Percentiles rank a stretch among this genome's conserved stretches.
Evolutionary conservation across 1,139 yeast species (phyloP).

Genomic region (Yueomyces sp.): DNA sequence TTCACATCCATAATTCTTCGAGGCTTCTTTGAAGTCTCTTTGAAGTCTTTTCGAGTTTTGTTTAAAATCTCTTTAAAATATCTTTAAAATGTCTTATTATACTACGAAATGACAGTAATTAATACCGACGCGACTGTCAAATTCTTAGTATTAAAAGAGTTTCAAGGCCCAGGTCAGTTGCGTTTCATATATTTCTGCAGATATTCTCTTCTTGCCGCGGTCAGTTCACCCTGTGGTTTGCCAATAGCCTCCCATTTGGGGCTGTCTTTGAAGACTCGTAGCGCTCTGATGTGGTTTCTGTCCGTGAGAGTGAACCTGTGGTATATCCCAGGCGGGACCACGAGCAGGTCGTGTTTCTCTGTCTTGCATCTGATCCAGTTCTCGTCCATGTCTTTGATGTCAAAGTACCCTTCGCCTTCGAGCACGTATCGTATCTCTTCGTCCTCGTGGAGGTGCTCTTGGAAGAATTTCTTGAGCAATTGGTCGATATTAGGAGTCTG

Average conservation of each 20-base stretch:
- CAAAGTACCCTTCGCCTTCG: slow-evolving; percentile 89
- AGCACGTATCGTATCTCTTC: slow-evolving; percentile 87
- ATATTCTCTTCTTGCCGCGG: slow-evolving; percentile 31
- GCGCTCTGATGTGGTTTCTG: slow-evolving; percentile 54
- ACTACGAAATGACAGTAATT: too few species aligned
- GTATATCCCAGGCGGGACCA: slow-evolving; percentile 84
- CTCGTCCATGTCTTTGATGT: slow-evolving; percentile 49
- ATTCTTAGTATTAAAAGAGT: too few species aligned
- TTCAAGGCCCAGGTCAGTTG: too few species aligned
- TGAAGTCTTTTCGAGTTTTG: too few species aligned
- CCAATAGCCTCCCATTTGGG: slow-evolving; percentile 93
- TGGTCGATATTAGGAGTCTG: slow-evolving; percentile 53
- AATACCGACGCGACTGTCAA: too few species aligned
- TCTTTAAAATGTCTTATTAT: too few species aligned
- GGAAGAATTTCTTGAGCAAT: slow-evolving; percentile 5
- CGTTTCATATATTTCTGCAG: slow-evolving; percentile 11
- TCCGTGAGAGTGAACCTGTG: slow-evolving; percentile 76
- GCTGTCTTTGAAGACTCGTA: slow-evolving; percentile 82
- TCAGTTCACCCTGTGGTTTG: slow-evolving; percentile 39
- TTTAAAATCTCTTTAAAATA: too few species aligned
- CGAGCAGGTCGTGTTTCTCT: slow-evolving; percentile 50
- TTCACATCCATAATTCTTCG: too few species aligned
- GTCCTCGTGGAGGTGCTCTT: slow-evolving; percentile 82
- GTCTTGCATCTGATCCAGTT: slow-evolving; percentile 72
- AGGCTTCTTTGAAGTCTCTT: too few species aligned